Evolutionary conservation across 108 stramenopile species (phyloP), one percentile per base, ranked within the genome.

Genomic region (Conticribra weissflogii): DNA sequence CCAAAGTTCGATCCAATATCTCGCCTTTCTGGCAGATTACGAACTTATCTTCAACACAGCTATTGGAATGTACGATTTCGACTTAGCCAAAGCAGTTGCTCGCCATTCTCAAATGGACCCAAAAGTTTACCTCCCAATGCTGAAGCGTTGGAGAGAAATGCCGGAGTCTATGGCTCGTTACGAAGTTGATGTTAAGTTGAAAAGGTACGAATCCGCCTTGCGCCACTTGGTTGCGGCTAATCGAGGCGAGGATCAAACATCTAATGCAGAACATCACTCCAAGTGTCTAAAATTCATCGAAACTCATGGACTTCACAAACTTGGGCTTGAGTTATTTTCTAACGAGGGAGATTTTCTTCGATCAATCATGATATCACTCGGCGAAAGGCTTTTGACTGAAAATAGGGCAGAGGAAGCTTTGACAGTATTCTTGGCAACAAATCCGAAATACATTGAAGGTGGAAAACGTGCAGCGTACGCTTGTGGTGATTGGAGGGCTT

Each of bases 21-120:
- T 97, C 17, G 94, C 94, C 2, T 97, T 96, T 63, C 83, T 97
- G 28, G 90, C 92, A 31, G 86, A 91, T 46, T 92, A 93, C 63
- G 78, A 88, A 45, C 68, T 89, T 8, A 78, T 97, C n/a, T 97
- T 92, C 68, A 83, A 93, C 45, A 91, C 90, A 16, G 91, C 94
- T 0, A 71, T 97, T 36, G 96, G 96, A 34, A 89, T 91, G 93
- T 97, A 95, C 64, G 93, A 95, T 76, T 95, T 74, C 67, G 93
- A 95, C 14, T 65, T 96, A 25, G 96, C 96, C 1, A 78, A 91
- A 75, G 91, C 90, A 47, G 90, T 96, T 29, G 96, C 93, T 30
- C 72, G 92, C 45, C 86, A 93, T 62, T 93, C 92, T 34, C 94
- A 96, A 67, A 97, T 96, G 93, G 96, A 97, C 66, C 96, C 96